phyloP scores from a whole-genome alignment of 176 grass and related monocot genomes.

The Hsuehochloa calcarea region DNA sequence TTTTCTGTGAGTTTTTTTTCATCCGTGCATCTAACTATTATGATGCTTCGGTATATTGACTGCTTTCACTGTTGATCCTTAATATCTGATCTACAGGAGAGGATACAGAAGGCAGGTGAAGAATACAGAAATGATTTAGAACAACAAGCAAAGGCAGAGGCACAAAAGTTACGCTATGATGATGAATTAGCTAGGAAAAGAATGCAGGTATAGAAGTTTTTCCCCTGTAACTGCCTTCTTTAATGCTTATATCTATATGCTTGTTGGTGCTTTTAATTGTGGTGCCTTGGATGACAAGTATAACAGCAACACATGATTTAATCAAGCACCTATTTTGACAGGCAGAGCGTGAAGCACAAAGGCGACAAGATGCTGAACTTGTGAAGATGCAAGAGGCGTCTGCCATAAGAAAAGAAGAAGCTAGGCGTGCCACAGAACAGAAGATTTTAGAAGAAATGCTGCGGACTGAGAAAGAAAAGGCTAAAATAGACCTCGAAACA shows the following conservation, averaged over 20 bases:
- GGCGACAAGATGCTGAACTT: constrained; percentile 69
- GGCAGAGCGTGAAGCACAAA: constrained; percentile 68
- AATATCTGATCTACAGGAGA: constrained; percentile 59
- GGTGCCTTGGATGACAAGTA: neutral
- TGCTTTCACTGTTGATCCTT: neutral
- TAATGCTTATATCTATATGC: constrained; percentile 4
- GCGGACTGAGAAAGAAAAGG: constrained; percentile 54
- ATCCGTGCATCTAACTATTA: neutral
- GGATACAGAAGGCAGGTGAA: constrained; percentile 59
- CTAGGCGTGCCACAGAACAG: constrained; percentile 60
- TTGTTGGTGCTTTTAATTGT: constrained; percentile 8
- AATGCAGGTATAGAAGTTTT: constrained; percentile 53
- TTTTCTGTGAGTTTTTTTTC: neutral
- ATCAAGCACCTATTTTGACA: constrained; percentile 38
- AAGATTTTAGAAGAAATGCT: constrained; percentile 64
- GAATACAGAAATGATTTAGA: constrained; percentile 65
- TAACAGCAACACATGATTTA: neutral
- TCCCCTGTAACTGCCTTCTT: neutral
- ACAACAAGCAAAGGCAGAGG: constrained; percentile 59
- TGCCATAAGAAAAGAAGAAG: constrained; percentile 62
- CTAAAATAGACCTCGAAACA: constrained; percentile 47
- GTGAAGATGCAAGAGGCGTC: constrained; percentile 91
- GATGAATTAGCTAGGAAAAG: constrained; percentile 90
- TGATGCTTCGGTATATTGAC: constrained; percentile 1
- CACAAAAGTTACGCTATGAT: constrained; percentile 76